These are phyloP conservation scores for Aspergillus thermomutatus DNA, from an alignment of 2,329 filamentous ascomycete species.

Conservation along the genomic window DNA sequence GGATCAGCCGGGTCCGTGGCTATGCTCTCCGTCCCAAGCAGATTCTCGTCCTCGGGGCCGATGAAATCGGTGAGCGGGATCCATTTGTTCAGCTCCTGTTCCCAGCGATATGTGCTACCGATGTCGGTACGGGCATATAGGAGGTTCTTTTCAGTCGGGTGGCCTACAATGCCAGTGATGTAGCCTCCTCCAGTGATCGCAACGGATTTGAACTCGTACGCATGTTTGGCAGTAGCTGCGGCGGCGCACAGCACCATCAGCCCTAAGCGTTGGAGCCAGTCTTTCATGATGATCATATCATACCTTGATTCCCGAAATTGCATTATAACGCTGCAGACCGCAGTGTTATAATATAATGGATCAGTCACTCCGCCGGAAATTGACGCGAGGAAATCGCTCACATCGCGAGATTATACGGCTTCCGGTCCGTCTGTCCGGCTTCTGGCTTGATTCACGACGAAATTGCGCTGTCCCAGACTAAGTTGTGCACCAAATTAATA, in stretches of 20 bases:
- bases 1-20: constrained; percentile 11
- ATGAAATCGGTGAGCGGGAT: constrained; percentile 15
- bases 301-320: too few species aligned
- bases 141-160: constrained; percentile 9
- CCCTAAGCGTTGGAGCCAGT: neutral
- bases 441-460: too few species aligned
- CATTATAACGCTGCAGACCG: too few species aligned
- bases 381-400: too few species aligned
- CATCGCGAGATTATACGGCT: too few species aligned
- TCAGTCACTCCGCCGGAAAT: too few species aligned
- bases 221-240: constrained; percentile 3
- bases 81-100: constrained; percentile 6
- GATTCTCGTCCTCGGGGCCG: constrained; percentile 9
- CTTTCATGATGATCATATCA: neutral
- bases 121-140: constrained; percentile 15
- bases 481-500: too few species aligned
- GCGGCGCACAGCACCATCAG: neutral
- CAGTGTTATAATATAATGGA: too few species aligned
- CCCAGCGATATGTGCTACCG: constrained; percentile 13
- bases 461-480: too few species aligned
- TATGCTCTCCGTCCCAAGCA: constrained; percentile 13
- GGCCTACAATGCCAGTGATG: constrained; percentile 13
- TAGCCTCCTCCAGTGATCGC: constrained; percentile 12
- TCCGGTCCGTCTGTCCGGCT: too few species aligned
- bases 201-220: constrained; percentile 11